phyloP scores from a whole-genome alignment of 495 filamentous ascomycete genomes.

The Trichoderma parareesei region DNA sequence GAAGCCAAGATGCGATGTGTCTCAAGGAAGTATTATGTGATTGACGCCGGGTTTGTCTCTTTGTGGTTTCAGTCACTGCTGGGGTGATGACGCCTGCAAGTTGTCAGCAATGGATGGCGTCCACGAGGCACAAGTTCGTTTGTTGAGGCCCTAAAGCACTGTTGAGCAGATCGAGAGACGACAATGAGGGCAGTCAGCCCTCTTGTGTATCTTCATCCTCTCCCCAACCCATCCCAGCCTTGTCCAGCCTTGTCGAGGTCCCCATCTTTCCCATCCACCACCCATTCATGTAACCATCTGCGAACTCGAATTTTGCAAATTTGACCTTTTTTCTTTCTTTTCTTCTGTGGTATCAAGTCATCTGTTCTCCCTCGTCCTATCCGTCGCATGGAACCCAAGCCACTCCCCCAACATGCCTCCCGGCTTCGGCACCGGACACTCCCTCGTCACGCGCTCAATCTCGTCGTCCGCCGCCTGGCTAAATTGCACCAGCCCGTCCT shows the following conservation, averaged over 20 bases:
- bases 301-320: not conserved
- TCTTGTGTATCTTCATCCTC: not conserved
- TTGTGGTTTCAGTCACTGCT: not conserved
- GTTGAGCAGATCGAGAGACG: too few relatives aligned
- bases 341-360: conserved; percentile 6
- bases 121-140: too few relatives aligned
- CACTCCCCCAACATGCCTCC: conserved; percentile 64
- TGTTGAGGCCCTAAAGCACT: too few relatives aligned
- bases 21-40: too few relatives aligned
- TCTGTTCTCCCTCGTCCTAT: conserved; percentile 12
- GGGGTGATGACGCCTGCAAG: too few relatives aligned
- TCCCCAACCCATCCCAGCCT: not conserved
- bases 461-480: conserved; percentile 16
- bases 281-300: not conserved
- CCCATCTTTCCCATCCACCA: not conserved
- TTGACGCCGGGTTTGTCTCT: not conserved
- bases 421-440: conserved; percentile 84
- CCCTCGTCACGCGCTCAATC: conserved; percentile 25
- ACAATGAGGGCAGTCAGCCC: not conserved
- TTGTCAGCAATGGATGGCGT: too few relatives aligned
- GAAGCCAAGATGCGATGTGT: not conserved
- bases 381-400: conserved; percentile 52
- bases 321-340: not conserved
- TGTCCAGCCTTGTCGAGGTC: too few relatives aligned
- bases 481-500: conserved; percentile 32